Evolutionary conservation across 2,329 filamentous ascomycete species (phyloP).

Genomic region (Bisporella sp.): DNA sequence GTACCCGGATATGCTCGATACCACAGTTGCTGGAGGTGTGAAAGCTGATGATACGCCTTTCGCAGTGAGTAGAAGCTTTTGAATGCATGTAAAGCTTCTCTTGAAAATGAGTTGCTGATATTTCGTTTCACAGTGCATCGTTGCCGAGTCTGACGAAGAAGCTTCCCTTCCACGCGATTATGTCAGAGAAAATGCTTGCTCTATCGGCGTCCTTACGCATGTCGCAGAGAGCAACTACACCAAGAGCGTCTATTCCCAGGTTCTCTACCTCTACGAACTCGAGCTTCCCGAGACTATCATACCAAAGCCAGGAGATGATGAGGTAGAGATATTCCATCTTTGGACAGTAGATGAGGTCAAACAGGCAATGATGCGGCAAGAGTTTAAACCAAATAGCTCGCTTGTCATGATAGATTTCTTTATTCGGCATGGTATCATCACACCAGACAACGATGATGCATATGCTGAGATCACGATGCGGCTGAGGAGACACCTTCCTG

Average conservation of each 20-base stretch:
- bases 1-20: conserved; percentile 69
- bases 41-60: conserved; percentile 57
- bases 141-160: conserved; percentile 68
- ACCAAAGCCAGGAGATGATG: conserved; percentile 64
- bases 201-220: conserved; percentile 59
- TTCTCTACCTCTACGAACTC: conserved; percentile 68
- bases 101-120: too few relatives aligned
- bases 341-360: conserved; percentile 54
- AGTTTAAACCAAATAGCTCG: conserved; percentile 83
- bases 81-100: too few relatives aligned
- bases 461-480: conserved; percentile 3
- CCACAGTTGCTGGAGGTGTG: conserved; percentile 72
- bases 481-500: conserved; percentile 3
- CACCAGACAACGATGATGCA: conserved; percentile 54
- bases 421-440: conserved; percentile 68
- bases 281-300: conserved; percentile 50
- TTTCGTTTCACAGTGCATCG: conserved; percentile 38
- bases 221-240: conserved; percentile 47
- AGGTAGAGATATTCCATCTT: conserved; percentile 69
- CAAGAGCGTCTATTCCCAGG: conserved; percentile 40
- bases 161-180: conserved; percentile 56
- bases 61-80: conserved; percentile 27
- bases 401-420: conserved; percentile 76
- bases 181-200: conserved; percentile 41
- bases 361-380: conserved; percentile 51